A percentile compares a stretch with the other conserved stretches of the same genome.
phyloP scores from a whole-genome alignment of 306 rosid species.

The Vicia faba region DNA sequence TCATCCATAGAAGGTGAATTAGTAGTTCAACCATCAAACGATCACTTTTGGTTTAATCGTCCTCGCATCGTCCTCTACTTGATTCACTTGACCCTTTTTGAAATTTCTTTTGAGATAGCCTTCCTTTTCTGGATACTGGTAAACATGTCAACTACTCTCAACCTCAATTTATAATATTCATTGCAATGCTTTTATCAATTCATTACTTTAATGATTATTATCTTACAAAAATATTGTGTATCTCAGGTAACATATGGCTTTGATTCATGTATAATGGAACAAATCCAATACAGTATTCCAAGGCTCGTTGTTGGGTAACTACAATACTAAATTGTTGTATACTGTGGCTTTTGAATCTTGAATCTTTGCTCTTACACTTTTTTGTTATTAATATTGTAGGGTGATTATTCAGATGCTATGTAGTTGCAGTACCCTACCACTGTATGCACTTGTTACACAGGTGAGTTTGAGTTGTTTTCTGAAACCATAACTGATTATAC shows the following conservation, averaged over 20 bases:
- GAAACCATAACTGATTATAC: background rate
- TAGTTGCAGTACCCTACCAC: conserved; percentile 84
- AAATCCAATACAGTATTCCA: conserved; percentile 56
- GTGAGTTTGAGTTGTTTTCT: conserved; percentile 43
- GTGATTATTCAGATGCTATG: conserved; percentile 69
- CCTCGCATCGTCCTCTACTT: conserved; percentile 78
- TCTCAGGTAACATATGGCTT: conserved; percentile 66
- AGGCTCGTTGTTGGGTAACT: conserved; percentile 81
- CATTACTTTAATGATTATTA: background rate
- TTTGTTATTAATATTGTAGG: conserved; percentile 40
- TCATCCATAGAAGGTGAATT: conserved; percentile 81
- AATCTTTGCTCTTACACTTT: background rate
- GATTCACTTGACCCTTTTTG: conserved; percentile 90
- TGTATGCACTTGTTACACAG: conserved; percentile 84
- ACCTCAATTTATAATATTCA: background rate
- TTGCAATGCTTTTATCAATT: background rate
- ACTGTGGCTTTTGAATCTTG: background rate
- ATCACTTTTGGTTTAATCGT: conserved; percentile 79
- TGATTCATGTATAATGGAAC: conserved; percentile 88
- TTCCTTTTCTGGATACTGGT: conserved; percentile 94
- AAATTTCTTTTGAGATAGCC: conserved; percentile 88
- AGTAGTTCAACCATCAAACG: conserved; percentile 81
- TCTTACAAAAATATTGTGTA: background rate
- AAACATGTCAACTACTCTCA: conserved; percentile 27
- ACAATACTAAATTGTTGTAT: background rate